Conservation (phyloP, 2,329 filamentous ascomycete genomes). For the Xylaria sp. region DNA sequence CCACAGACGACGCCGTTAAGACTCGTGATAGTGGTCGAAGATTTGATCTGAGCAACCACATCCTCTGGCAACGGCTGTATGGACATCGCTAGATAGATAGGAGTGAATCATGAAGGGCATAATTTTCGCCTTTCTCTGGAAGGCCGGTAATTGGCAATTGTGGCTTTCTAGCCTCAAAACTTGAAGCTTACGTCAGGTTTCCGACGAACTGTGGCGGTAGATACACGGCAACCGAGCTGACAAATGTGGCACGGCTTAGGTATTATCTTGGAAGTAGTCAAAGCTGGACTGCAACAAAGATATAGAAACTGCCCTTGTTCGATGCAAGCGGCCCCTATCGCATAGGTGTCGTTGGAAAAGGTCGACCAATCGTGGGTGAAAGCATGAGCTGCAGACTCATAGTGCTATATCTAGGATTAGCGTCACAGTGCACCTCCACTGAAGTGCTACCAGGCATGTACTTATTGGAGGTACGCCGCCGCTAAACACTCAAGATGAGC, state of each 20-base stretch:
- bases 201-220: not conserved
- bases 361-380: not conserved
- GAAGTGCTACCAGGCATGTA: too few relatives aligned
- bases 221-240: not conserved
- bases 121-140: not conserved
- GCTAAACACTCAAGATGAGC: too few relatives aligned
- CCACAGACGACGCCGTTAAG: conserved; percentile 77
- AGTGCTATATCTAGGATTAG: too few relatives aligned
- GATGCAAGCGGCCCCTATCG: not conserved
- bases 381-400: not conserved
- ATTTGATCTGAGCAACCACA: conserved; percentile 83
- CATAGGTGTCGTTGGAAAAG: not conserved
- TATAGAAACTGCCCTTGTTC: not conserved
- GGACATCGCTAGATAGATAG: conserved; percentile 57
- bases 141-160: not conserved
- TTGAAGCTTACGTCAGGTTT: not conserved
- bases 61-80: conserved; percentile 77
- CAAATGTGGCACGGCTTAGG: not conserved
- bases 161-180: not conserved
- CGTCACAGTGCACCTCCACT: too few relatives aligned
- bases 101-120: conserved; percentile 8
- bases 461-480: too few relatives aligned
- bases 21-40: conserved; percentile 81
- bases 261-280: not conserved
- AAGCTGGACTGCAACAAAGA: not conserved